Evolutionary conservation across 23 red algal genomes (phyloP), one percentile per base, ranked within the genome.

Genomic region (Cyanidium caldarium): DNA sequence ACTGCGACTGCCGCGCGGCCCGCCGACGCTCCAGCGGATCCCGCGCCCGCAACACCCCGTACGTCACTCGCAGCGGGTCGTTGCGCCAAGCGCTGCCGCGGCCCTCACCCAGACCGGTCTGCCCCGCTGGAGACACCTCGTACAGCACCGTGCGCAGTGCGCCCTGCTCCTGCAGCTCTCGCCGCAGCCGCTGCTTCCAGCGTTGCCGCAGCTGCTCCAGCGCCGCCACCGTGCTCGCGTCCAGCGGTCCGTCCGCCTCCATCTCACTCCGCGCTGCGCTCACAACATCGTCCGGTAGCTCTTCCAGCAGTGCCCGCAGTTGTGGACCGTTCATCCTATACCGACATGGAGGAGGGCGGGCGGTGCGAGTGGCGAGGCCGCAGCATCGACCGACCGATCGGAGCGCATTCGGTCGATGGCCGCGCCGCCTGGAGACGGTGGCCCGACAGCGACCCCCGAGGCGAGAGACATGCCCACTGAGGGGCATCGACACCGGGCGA

Each of bases 91-190:
- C 7, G 23, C n/a, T 61, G 21, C 7, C 21, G 7, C n/a, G 7
- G 21, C n/a, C 31, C 21, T 16, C 51, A 5, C 51, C 51, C 5
- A 28, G 21, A 61, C 51, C 51, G n/a, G n/a, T n/a, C n/a, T n/a
- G 51, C 7, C 7, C 10, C 51, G 31, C 7, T 12, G 31, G 51
- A 28, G 19, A 16, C 51, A 28, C 21, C 13, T 25, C 5, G 51
- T 28, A 61, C 7, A 61, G 51, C 21, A 61, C 51, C 13, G 31
- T 28, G 7, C 51, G 51, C 31, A 61, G 21, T 10, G 51, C 7
- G 23, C 51, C 51, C 31, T 61, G 51, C 31, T 61, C 51, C 7
- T 61, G 51, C 10, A 61, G 51, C 51, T 61, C 51, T 61, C 31
- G n/a, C 7, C 19, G 7, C n/a, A 61, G 51, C 3, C 51, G 51